Evolutionary conservation across 768 basidiomycete genomes (phyloP), one percentile per base, ranked within the genome.

Genomic region (Pilatotrama ljubarskyi): DNA sequence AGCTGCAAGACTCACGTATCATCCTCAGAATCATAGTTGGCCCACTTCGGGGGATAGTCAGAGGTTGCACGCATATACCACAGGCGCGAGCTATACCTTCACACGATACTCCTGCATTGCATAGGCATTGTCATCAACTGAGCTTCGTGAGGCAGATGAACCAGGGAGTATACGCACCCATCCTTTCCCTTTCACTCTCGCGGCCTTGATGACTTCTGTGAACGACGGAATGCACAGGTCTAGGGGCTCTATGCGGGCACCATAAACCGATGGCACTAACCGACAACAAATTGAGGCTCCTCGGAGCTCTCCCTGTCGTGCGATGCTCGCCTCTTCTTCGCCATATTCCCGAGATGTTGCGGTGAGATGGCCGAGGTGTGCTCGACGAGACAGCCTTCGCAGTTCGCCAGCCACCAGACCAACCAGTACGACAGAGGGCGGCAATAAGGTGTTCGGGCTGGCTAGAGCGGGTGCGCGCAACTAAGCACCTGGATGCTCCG

Each of bases 81-180:
- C 5, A 22, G 6, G 14, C 20, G 18, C 2, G 18, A 6, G 36
- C 13, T 3, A 6, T 60, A 88, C 89, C 78, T 90, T 90, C 40
- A 90, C 88, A 52, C 66, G 69, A 64, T 90, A 91, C 73, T 88
- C 82, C 89, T 86, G 44, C 32, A 6, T 5, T 20, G 3, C 24
- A 22, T 29, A 29, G 24, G 5, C 2, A 29, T 32, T 32, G 10
- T 32, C 29, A 10, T 32, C 5, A 32, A 10, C 29, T 32, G 18
- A 46, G 14, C 13, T 13, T 11, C 9, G 42, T 24, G 29, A 6
- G 25, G 26, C 20, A 43, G n/a, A 51, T 15, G 20, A 32, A 35
- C 52, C 18, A 48, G 26, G 25, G 13, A 9, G 17, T 3, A 18
- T 3, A 70, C 82, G 61, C 64, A 84, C 87, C 86, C 84, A 88